Conservation (phyloP, 2,329 filamentous ascomycete genomes). For the Fusarium buharicum region DNA sequence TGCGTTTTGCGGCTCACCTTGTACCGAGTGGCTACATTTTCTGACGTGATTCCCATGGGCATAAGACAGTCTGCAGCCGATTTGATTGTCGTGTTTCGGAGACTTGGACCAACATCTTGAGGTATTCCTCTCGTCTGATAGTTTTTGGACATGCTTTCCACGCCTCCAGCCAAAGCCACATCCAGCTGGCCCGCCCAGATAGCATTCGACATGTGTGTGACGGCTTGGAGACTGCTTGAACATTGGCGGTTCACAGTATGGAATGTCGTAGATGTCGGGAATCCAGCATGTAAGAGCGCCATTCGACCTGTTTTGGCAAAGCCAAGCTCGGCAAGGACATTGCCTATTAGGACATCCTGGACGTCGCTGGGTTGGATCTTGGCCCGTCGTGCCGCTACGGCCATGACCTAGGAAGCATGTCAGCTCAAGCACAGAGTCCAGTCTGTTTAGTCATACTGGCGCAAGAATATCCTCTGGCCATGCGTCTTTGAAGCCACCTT, state of each 20-base stretch:
- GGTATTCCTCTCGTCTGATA: constrained; percentile 85
- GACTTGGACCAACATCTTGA: constrained; percentile 76
- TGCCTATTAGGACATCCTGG: constrained; percentile 85
- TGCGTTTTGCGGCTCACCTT: constrained; percentile 77
- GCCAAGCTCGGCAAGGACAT: constrained; percentile 88
- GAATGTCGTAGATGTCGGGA: constrained; percentile 75
- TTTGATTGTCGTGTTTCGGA: constrained; percentile 70
- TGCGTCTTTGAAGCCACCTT: constrained; percentile 83
- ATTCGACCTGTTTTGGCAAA: constrained; percentile 89
- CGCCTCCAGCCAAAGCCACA: constrained; percentile 82
- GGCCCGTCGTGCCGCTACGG: constrained; percentile 46
- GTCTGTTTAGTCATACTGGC: constrained; percentile 53
- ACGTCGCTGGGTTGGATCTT: constrained; percentile 65
- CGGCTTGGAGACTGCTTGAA: constrained; percentile 78
- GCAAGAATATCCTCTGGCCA: constrained; percentile 89
- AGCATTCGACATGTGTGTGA: constrained; percentile 77
- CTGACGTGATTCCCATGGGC: constrained; percentile 92
- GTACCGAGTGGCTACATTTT: constrained; percentile 85
- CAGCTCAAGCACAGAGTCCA: rapidly evolving
- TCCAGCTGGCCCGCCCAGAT: constrained; percentile 79
- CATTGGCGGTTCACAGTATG: constrained; percentile 91
- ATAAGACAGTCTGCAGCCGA: constrained; percentile 88
- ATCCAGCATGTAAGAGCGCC: constrained; percentile 85
- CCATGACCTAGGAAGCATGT: not conserved
- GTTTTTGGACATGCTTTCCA: constrained; percentile 95